Percentiles rank a stretch among this genome's conserved stretches.
phyloP scores from a whole-genome alignment of 2,329 filamentous ascomycete genomes.

The Ascochyta koolunga region DNA sequence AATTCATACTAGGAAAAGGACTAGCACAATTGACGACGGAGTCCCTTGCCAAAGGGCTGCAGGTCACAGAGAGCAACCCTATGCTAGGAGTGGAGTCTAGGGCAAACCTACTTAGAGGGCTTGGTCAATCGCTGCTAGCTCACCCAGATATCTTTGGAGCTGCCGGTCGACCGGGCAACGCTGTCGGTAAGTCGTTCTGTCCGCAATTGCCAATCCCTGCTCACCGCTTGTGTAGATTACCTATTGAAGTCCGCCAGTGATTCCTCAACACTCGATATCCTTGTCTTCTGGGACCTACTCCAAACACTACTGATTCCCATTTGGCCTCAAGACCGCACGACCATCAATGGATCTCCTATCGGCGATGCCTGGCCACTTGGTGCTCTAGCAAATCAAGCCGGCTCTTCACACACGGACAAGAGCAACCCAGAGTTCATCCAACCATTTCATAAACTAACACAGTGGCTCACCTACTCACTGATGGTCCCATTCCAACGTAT shows the following conservation, averaged over 20 bases:
- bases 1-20: slow-evolving; percentile 54
- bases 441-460: slow-evolving; percentile 89
- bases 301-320: slow-evolving; percentile 84
- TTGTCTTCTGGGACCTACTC: slow-evolving; percentile 85
- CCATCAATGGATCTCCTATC: slow-evolving; percentile 80
- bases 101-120: slow-evolving; percentile 74
- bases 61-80: slow-evolving; percentile 78
- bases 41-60: slow-evolving; percentile 76
- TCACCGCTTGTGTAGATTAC: slow-evolving; percentile 16
- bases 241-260: slow-evolving; percentile 27
- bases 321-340: slow-evolving; percentile 85
- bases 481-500: slow-evolving; percentile 89
- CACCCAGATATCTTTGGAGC: slow-evolving; percentile 76
- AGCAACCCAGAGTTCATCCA: slow-evolving; percentile 74
- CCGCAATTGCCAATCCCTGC: not conserved
- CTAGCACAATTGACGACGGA: slow-evolving; percentile 75
- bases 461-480: slow-evolving; percentile 93
- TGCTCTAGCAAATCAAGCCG: slow-evolving; percentile 71
- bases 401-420: slow-evolving; percentile 46
- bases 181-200: slow-evolving; percentile 70
- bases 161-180: slow-evolving; percentile 83
- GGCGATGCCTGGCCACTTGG: slow-evolving; percentile 92
- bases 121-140: slow-evolving; percentile 77
- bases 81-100: slow-evolving; percentile 80
- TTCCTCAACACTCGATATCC: slow-evolving; percentile 64